Base-by-base conservation (phyloP, 345 rosid genomes). In the Anastatica hierochuntica region DNA sequence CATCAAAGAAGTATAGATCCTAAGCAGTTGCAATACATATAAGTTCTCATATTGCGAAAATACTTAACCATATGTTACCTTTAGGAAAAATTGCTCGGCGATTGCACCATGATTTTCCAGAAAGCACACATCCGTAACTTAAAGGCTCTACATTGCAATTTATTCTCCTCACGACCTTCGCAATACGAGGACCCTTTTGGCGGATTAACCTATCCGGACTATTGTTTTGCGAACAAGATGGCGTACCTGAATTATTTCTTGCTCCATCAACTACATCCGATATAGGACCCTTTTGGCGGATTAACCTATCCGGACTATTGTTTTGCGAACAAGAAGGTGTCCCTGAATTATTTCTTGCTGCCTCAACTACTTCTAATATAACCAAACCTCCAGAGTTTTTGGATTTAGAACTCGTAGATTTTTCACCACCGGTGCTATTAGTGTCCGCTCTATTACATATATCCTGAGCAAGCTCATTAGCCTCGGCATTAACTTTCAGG, bases 121-220 rank as follows among this genome's bases (percentile, higher is more conserved):
- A 66, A 49, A 78, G 83, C 67, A 94, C 89, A 61, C 56, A 77
- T 23, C 97, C 99, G 60, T 66, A 77, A 43, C 72, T 84, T 64
- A 85, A 56, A 56, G 89, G 83, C 77, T 83, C 95, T 43, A 85
- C 97, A 68, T 72, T 85, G 78, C 99, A 85, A 57, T 74, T 94
- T 72, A 94, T 88, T 71, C 99, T 83, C 61, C 99, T 72, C 59
- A 88, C 97, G 9, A 94, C 83, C 87, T 94, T 94, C 9, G 99
- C 99, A 64, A 94, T 85, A 34, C 99, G 97, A 13, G 99, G 99
- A 62, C 99, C 15, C 72, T 84, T 92, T 66, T 83, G 97, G 68
- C 97, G 84, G 58, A 68, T 64, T 66, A 64, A 56, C 62, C 79
- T 79, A 53, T 88, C 96, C 64, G 80, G 57, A 31, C 71, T 66